Evolutionary conservation across 2,329 filamentous ascomycete genomes (phyloP), one percentile per base, ranked within the genome.

Genomic region (Ascochyta fabae): DNA sequence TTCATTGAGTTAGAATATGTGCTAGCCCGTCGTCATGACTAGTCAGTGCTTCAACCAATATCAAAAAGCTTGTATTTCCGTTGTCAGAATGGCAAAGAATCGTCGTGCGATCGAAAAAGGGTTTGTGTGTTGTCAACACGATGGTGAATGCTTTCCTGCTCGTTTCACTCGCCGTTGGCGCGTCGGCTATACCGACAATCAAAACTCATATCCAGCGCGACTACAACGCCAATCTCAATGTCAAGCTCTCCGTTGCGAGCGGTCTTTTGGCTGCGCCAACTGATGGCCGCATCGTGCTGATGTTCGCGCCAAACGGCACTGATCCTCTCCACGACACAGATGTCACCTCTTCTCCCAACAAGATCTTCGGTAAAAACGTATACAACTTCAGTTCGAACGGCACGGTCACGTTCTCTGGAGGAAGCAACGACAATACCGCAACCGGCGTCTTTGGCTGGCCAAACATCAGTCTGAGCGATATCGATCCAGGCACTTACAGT

Each of bases 281-380:
- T 2, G 65, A 72, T 62, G 73, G 73, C n/a, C 68, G 68, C 15
- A 56, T 75, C 27, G 56, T 67, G 13, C 44, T 76, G 29, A 63
- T 76, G 51, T 68, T 75, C 50, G 71, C 73, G 4, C 74, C 73
- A 7, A 65, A 67, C 19, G 71, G 71, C 1, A 66, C 62, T 1
- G 66, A 74, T 56, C 74, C 74, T 23, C 65, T 77, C n/a, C 62
- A 69, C 3, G 68, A 76, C 36, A 74, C 68, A 5, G 75, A 76
- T 49, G 72, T 76, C 31, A 67, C 65, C 1, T 68, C 69, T 3
- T 71, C 72, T 0, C 69, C 69, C 0, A 68, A 76, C 53, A 58
- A 65, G n/a, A 72, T 77, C 44, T 77, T 71, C 51, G 75, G 75
- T 35, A 67, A 74, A 56, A 76, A 75, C 41, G 74, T 75, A 4